Evolutionary conservation across 2,329 filamentous ascomycete genomes (phyloP), one percentile per base, ranked within the genome.

Genomic region (Monosporascus ibericus): DNA sequence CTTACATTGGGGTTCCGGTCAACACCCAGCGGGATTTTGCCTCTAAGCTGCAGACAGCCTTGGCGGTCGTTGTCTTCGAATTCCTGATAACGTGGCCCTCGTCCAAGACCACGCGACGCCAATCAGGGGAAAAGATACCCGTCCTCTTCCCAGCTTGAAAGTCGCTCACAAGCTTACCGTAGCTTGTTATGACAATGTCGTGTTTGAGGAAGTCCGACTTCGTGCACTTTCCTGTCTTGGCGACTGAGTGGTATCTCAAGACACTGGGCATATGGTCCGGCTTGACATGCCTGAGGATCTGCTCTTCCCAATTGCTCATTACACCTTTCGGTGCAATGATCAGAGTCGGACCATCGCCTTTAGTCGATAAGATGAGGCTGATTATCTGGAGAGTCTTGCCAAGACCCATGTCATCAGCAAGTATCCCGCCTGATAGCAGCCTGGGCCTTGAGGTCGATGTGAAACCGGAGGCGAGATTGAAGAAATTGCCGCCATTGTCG

Each of bases 371-470:
- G 51, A 96, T 86, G 37, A 95, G 72, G 50, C 88, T 88, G 60
- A 96, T 92, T 47, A 91, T 80, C 65, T 95, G 88, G 8, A 96
- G 77, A 0, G 91, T 96, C 72, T 95, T 95, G 24, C 91, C 91
- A 5, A 96, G 72, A 3, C 91, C 91, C 92, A 96, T 96, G 62
- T 96, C 91, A 66, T 96, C 91, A 2, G 90, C 90, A 8, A 96
- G 77, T 48, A 96, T 91, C 34, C 91, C 91, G 18, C 91, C 91
- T 48, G 84, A 88, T 6, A 88, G 82, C 22, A 95, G 76, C 1
- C 72, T 68, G 0, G 90, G 90, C 1, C 77, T 69, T 3, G 67
- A 68, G 0, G 66, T 68, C 8, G 79, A 83, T 9, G 82, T 79
- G 65, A 85, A 92, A 49, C 85, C 85, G 0, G 84, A 92, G 54